Conservation (phyloP, 805 yeast genomes). For the Barnettozyma pratensis region DNA sequence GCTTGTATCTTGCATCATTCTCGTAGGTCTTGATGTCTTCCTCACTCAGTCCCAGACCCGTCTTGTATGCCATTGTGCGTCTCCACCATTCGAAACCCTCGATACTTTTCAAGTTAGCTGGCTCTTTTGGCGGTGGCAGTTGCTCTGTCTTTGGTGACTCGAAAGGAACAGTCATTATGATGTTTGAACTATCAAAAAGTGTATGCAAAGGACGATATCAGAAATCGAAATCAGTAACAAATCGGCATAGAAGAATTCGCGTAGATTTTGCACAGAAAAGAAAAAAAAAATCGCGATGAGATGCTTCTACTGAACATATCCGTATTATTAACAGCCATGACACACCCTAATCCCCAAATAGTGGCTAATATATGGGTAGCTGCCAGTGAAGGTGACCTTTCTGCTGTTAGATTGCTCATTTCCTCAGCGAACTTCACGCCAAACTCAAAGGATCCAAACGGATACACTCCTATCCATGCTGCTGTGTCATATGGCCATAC, state of each 20-base stretch:
- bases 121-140: conserved; percentile 7
- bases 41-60: conserved; percentile 59
- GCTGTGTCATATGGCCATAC: conserved; percentile 90
- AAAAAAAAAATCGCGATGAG: conserved; percentile 2
- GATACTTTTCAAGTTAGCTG: conserved; percentile 11
- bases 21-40: conserved; percentile 54
- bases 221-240: too few species aligned
- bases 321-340: too few species aligned
- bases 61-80: conserved; percentile 60
- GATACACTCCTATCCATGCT: conserved; percentile 96
- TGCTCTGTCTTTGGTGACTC: conserved; percentile 4
- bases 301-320: background rate
- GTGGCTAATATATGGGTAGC: conserved; percentile 82
- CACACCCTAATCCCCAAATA: conserved; percentile 3
- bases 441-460: conserved; percentile 81
- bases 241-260: too few species aligned
- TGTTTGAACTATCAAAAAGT: background rate
- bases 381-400: conserved; percentile 76
- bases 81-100: conserved; percentile 80
- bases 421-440: conserved; percentile 50
- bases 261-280: too few species aligned
- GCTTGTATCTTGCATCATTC: conserved; percentile 41
- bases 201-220: too few species aligned
- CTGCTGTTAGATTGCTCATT: conserved; percentile 52
- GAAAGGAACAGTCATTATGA: conserved; percentile 1